A percentile compares a stretch with the other conserved stretches of the same genome.
These are phyloP conservation scores for Arthrobotrys musiformis DNA, from an alignment of 2,329 filamentous ascomycete species.

Conservation along the genomic window DNA sequence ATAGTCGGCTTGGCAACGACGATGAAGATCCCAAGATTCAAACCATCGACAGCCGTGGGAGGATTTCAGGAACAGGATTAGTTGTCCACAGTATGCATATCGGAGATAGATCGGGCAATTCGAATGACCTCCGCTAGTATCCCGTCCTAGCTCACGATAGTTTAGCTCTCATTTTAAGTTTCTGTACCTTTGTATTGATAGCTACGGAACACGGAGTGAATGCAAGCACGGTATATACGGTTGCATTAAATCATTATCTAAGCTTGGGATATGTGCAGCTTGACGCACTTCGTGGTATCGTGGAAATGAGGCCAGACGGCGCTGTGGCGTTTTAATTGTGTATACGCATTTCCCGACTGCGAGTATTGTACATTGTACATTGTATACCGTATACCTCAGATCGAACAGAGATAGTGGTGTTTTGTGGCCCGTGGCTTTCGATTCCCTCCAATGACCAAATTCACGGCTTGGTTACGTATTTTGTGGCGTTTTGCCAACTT, in stretches of 20 bases:
- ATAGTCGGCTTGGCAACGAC: slow-evolving; percentile 11
- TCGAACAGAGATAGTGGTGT: too few species aligned
- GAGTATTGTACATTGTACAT: too few species aligned
- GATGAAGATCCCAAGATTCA: slow-evolving; percentile 29
- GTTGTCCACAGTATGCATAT: background rate
- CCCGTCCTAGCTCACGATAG: background rate
- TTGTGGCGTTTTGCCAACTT: slow-evolving; percentile 21
- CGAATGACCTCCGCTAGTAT: background rate
- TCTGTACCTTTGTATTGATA: background rate
- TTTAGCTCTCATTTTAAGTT: background rate
- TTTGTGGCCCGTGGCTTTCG: background rate
- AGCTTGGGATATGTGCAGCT: slow-evolving; percentile 15
- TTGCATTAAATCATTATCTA: slow-evolving; percentile 27
- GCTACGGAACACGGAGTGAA: slow-evolving; percentile 6
- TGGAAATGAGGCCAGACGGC: slow-evolving; percentile 51
- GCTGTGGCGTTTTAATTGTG: slow-evolving; percentile 43
- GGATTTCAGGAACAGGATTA: slow-evolving; percentile 24
- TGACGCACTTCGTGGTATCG: slow-evolving; percentile 48
- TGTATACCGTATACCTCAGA: too few species aligned
- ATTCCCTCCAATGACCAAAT: slow-evolving; percentile 19
- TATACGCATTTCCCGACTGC: slow-evolving; percentile 14
- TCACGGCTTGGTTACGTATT: slow-evolving; percentile 9
- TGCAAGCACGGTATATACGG: background rate
- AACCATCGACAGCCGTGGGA: slow-evolving; percentile 29
- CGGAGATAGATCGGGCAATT: slow-evolving; percentile 47